These are phyloP conservation scores for Ilyonectria destructans DNA, from an alignment of 2,329 filamentous ascomycete species.

Conservation along the genomic window DNA sequence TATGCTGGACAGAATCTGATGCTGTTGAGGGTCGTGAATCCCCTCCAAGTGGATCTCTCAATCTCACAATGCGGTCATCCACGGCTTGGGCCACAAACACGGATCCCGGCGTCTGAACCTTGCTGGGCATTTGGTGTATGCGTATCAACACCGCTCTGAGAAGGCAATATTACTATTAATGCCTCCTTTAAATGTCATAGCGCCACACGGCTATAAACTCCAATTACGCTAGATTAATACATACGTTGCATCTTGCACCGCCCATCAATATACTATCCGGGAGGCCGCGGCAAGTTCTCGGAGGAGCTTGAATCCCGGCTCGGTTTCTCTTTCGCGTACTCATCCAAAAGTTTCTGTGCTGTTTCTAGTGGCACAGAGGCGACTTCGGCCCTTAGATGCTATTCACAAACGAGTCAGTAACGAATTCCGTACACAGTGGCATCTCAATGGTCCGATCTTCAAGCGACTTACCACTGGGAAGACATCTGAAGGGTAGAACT, in stretches of 20 bases:
- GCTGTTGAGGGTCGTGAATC: no score
- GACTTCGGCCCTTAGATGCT: background rate
- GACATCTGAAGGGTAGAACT: constrained; percentile 50
- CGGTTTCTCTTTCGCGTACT: background rate
- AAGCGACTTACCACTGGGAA: constrained; percentile 44
- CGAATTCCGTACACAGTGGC: background rate
- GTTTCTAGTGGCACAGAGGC: background rate
- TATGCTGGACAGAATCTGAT: no score
- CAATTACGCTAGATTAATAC: background rate
- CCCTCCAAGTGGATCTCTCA: no score
- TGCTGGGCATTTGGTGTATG: no score
- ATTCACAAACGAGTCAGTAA: background rate
- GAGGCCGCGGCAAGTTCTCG: background rate
- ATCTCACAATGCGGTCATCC: no score
- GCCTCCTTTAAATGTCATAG: background rate
- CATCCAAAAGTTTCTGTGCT: constrained; percentile 7
- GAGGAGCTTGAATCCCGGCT: constrained; percentile 1
- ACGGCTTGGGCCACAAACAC: no score
- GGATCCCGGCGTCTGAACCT: no score
- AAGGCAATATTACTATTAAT: background rate
- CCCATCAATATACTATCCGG: background rate
- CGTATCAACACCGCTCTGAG: no score
- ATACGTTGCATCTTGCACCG: background rate
- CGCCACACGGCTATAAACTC: background rate
- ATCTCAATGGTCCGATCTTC: background rate